Percentiles rank a stretch among this genome's conserved stretches.
Conservation (phyloP, 768 basidiomycete species). For the Leccinum boreale region DNA sequence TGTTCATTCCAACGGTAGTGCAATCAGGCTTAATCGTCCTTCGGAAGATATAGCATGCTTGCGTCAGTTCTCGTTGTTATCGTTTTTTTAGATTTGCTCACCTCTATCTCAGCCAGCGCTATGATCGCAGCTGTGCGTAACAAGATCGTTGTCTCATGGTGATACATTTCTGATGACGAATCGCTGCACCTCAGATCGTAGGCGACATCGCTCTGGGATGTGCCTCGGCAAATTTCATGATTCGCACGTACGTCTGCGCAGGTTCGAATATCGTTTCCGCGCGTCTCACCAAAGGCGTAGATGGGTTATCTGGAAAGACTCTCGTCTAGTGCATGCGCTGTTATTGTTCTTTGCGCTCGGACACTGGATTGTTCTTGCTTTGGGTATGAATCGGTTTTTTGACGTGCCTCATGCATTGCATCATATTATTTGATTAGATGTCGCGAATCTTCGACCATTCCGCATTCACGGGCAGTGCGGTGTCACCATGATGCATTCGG, state of each 20-base stretch:
- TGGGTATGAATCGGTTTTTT: slow-evolving; percentile 5
- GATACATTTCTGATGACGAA: neutral
- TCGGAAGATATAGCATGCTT: slow-evolving; percentile 3
- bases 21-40: neutral
- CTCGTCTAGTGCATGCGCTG: slow-evolving; percentile 13
- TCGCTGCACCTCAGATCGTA: slow-evolving; percentile 4
- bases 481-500: neutral
- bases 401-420: neutral
- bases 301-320: slow-evolving; percentile 28
- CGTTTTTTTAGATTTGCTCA: neutral
- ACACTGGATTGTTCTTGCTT: slow-evolving; percentile 22
- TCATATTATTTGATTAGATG: slow-evolving; percentile 9
- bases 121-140: slow-evolving; percentile 14
- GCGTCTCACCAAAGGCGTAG: slow-evolving; percentile 8
- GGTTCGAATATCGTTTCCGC: neutral
- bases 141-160: neutral
- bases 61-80: slow-evolving; percentile 12
- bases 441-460: slow-evolving; percentile 3
- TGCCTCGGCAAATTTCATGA: slow-evolving; percentile 25
- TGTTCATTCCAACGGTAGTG: slow-evolving; percentile 5
- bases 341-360: slow-evolving; percentile 10
- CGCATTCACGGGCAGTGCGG: neutral
- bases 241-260: slow-evolving; percentile 24
- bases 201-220: slow-evolving; percentile 16
- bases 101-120: slow-evolving; percentile 2